Base-by-base conservation (phyloP, 2,329 filamentous ascomycete species). In the Fusarium pseudoanthophilum region DNA sequence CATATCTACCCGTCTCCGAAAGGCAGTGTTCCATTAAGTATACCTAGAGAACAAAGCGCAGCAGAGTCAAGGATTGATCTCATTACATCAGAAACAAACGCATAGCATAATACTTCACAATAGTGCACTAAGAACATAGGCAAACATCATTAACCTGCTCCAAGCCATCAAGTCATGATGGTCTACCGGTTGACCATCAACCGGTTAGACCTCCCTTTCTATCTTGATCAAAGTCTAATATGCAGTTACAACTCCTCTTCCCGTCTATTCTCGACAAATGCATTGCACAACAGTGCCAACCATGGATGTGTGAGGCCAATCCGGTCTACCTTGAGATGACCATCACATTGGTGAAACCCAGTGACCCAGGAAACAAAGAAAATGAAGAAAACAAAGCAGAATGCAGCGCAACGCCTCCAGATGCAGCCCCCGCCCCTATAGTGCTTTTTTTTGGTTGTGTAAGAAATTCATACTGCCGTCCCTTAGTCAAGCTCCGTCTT, bases 171-270 rank as follows among this genome's bases (percentile, higher is more conserved):
- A 80, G 78, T 80, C 80, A 73, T 80, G 72, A 80, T 75, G 74
- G 73, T 77, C 75, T 75, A 73, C 75, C 72, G 62, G 66, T 74
- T 77, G 70, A 78, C 75, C 76, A 71, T 72, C 71, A 75, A 74
- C 75, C 77, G 66, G 75, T 73, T 60, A 69, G 74, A 77, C 76
- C 76, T 73, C 75, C 79, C 75, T 74, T 72, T 82, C 81, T 82
- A 82, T 82, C 79, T 80, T 79, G 79, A 79, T 80, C 78, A 73
- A 82, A 80, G 79, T 82, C 81, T 82, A 82, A 77, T 78, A 82
- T 81, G 79, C 79, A 80, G 70, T 71, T 68, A 78, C 80, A 82
- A 82, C 80, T 81, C 81, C 80, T 78, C 67, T 71, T 75, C 75
- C 77, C 66, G 75, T 82, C 81, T 82, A 82, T 82, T 78, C 78